A percentile compares a stretch with the other conserved stretches of the same genome.
These are phyloP conservation scores for Xerocomellus intermedius DNA, from an alignment of 768 basidiomycete species.

Conservation along the genomic window DNA sequence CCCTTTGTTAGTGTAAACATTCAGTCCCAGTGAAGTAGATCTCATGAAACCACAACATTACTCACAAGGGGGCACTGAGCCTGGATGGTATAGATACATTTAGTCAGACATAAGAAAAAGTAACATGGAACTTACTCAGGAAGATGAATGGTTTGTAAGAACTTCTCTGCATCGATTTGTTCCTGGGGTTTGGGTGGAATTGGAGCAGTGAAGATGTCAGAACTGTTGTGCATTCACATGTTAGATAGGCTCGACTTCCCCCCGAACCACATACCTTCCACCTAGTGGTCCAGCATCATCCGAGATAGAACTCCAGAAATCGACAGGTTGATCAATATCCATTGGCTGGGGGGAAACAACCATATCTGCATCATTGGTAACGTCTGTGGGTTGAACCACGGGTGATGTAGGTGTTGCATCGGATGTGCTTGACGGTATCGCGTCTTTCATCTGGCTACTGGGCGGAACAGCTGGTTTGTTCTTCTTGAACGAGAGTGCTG, in stretches of 20 bases:
- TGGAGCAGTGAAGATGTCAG: conserved; percentile 1
- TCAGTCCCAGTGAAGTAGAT: neutral
- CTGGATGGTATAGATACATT: conserved; percentile 4
- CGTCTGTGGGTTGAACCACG: neutral
- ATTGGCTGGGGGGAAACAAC: conserved; percentile 21
- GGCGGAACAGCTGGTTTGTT: conserved; percentile 19
- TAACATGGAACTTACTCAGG: conserved; percentile 22
- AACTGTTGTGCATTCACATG: neutral
- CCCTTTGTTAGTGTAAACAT: conserved; percentile 13
- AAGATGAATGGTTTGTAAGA: conserved; percentile 25
- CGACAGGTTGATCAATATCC: conserved; percentile 17
- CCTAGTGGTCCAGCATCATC: conserved; percentile 5
- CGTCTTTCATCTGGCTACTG: conserved; percentile 15
- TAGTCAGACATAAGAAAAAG: neutral
- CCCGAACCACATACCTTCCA: conserved; percentile 14
- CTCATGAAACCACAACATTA: neutral
- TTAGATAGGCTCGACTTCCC: neutral
- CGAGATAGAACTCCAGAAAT: conserved; percentile 10
- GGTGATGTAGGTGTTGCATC: conserved; percentile 12
- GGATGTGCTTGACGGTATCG: neutral
- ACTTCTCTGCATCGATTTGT: conserved; percentile 25
- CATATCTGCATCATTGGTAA: neutral
- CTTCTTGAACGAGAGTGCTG: conserved; percentile 47
- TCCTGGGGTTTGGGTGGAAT: conserved; percentile 20
- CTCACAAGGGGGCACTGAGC: conserved; percentile 28